Evolutionary conservation across 331 rosid genomes (phyloP).

Genomic region (Acacia pycnantha): DNA sequence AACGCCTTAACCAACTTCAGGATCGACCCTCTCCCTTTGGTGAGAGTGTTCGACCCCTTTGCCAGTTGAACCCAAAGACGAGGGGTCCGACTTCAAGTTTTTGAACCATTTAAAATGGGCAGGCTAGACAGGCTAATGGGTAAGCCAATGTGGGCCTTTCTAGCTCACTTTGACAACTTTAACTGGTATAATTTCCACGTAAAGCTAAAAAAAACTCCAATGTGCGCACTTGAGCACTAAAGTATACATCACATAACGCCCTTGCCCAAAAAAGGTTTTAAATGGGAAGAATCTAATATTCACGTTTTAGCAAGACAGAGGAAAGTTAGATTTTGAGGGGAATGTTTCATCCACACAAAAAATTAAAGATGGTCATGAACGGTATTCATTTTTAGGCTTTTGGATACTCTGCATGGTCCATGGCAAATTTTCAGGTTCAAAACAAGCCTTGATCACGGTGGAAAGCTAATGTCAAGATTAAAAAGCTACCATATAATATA

Average conservation of each 20-base stretch:
- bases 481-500: not conserved
- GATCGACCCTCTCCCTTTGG: too few relatives aligned
- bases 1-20: too few relatives aligned
- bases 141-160: not conserved
- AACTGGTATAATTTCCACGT: not conserved
- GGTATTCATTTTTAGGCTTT: not conserved
- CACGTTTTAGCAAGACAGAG: not conserved
- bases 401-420: not conserved
- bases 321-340: not conserved
- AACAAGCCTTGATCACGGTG: not conserved
- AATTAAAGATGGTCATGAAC: not conserved
- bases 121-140: not conserved
- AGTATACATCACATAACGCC: not conserved
- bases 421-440: constrained; percentile 1
- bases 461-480: not conserved
- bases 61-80: too few relatives aligned
- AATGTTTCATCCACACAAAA: not conserved
- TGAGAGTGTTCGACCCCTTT: too few relatives aligned
- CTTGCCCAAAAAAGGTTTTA: not conserved
- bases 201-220: not conserved
- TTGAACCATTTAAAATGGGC: not conserved
- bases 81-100: not conserved
- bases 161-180: not conserved
- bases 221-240: not conserved
- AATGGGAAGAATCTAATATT: not conserved